Percentiles rank a stretch among this genome's conserved stretches.
Conservation (phyloP, 139 green algal genomes). For the Volvox reticuliferus region DNA sequence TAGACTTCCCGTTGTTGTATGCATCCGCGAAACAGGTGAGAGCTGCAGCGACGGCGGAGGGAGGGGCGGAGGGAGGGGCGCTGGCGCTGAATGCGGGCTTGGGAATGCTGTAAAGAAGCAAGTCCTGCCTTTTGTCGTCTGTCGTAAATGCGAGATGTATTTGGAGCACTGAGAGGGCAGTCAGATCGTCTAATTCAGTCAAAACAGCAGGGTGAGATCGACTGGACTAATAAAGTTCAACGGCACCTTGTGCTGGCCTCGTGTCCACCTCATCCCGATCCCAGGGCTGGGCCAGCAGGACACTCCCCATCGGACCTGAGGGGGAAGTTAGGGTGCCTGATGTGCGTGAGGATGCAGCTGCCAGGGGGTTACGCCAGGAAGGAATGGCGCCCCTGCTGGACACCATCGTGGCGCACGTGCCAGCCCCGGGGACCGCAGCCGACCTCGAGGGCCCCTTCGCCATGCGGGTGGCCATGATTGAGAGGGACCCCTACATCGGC, state of each 20-base stretch:
- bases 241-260: background rate
- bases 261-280: background rate
- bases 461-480: slow-evolving; percentile 90
- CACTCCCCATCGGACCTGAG: slow-evolving; percentile 45
- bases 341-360: background rate
- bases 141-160: too few relatives aligned
- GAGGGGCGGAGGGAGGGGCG: background rate
- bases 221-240: too few relatives aligned
- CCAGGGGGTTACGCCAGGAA: slow-evolving; percentile 13
- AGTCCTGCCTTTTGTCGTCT: too few relatives aligned
- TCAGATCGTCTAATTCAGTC: too few relatives aligned
- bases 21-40: slow-evolving; percentile 76
- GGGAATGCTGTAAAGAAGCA: too few relatives aligned
- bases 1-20: slow-evolving; percentile 92
- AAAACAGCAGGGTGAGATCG: too few relatives aligned
- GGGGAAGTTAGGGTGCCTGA: background rate
- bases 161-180: background rate
- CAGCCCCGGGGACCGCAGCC: slow-evolving; percentile 63
- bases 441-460: slow-evolving; percentile 67
- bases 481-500: slow-evolving; percentile 86
- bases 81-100: too few relatives aligned
- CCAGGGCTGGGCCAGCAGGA: slow-evolving; percentile 72
- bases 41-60: background rate
- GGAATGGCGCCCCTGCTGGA: slow-evolving; percentile 88
- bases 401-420: slow-evolving; percentile 78